These are phyloP conservation scores for Edaphochlamys debaryana DNA, from an alignment of 139 green algal species.

Conservation along the genomic window DNA sequence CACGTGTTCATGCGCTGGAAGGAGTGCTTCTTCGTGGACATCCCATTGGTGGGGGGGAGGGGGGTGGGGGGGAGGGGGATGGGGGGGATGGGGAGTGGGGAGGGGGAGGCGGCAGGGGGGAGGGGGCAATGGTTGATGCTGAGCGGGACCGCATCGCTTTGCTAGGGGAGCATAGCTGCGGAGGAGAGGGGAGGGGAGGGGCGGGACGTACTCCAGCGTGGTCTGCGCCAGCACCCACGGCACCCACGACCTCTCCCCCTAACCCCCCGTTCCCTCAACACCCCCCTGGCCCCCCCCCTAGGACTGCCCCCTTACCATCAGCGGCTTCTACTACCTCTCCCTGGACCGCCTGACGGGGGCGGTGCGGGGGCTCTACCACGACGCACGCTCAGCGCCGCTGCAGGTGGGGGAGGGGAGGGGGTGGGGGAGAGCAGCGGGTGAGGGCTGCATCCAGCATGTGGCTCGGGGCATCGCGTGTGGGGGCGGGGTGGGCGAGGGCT, in stretches of 20 bases:
- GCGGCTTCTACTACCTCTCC: slow-evolving; percentile 43
- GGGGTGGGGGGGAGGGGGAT: not conserved
- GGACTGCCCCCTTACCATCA: slow-evolving; percentile 40
- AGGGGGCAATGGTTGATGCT: no score
- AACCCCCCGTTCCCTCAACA: not conserved
- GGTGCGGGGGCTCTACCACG: slow-evolving; percentile 24
- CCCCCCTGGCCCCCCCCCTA: not conserved
- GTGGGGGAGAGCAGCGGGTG: not conserved
- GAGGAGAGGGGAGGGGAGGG: not conserved
- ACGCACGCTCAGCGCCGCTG: not conserved
- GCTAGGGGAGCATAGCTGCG: no score
- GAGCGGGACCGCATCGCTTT: no score
- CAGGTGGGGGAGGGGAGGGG: not conserved
- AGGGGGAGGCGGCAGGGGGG: no score
- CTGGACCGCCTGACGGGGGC: slow-evolving; percentile 13
- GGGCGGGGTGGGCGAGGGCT: not conserved
- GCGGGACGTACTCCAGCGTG: no score
- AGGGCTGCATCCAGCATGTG: not conserved
- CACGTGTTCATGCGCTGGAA: slow-evolving; percentile 43
- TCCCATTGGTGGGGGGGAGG: slow-evolving; percentile 25
- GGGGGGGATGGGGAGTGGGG: not conserved
- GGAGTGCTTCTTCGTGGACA: slow-evolving; percentile 42
- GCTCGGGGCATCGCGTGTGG: no score
- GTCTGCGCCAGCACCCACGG: no score
- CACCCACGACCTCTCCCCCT: no score